These are phyloP conservation scores for Starmerella stigmatis DNA, from an alignment of 805 yeast species.

Conservation along the genomic window DNA sequence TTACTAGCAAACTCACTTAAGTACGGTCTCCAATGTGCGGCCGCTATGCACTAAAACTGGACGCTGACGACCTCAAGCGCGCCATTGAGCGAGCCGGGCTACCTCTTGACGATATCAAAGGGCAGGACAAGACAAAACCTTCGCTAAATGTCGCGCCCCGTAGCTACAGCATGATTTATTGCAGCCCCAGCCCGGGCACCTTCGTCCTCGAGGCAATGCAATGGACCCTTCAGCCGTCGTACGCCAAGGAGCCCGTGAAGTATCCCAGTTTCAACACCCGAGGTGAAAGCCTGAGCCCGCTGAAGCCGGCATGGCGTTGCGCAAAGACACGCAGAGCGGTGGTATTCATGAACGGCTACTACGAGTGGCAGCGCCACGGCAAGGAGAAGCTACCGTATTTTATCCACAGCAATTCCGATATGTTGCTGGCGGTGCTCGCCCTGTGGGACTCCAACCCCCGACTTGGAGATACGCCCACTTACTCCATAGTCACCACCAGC, in stretches of 20 bases:
- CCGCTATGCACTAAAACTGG: conserved; percentile 18
- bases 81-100: conserved; percentile 9
- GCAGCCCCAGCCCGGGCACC: neutral
- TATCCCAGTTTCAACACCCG: conserved; percentile 54
- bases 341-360: conserved; percentile 73
- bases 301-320: conserved; percentile 48
- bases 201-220: conserved; percentile 37
- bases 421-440: conserved; percentile 59
- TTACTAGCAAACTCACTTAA: too few species aligned
- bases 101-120: neutral
- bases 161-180: conserved; percentile 6
- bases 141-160: conserved; percentile 20
- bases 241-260: conserved; percentile 21
- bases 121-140: neutral
- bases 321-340: conserved; percentile 51
- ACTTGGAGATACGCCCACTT: conserved; percentile 32
- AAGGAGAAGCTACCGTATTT: conserved; percentile 52
- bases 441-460: conserved; percentile 32
- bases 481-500: conserved; percentile 62
- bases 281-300: conserved; percentile 44
- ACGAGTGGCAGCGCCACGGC: conserved; percentile 55
- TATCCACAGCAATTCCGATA: conserved; percentile 42
- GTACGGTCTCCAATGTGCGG: too few species aligned
- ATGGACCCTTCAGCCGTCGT: conserved; percentile 67
- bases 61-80: neutral